phyloP scores from a whole-genome alignment of 2,329 filamentous ascomycete genomes.

The Trichothecium roseum region DNA sequence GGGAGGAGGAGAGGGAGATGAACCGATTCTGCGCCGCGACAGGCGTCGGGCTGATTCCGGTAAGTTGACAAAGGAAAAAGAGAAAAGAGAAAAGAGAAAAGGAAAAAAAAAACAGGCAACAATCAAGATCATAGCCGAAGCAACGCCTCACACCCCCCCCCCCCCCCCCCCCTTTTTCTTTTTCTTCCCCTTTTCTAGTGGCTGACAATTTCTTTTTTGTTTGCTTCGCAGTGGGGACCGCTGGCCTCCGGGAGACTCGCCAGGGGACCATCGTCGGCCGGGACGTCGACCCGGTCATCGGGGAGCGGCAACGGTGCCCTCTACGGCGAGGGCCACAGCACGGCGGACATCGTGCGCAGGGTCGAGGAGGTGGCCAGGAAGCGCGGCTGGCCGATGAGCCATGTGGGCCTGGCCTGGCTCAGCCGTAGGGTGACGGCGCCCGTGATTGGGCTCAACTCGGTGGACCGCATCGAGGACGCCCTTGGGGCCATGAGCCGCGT shows the following conservation, averaged over 20 bases:
- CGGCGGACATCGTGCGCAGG: slow-evolving; percentile 4
- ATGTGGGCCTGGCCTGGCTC: slow-evolving; percentile 55
- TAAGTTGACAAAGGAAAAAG: background rate
- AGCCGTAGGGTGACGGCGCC: slow-evolving; percentile 40
- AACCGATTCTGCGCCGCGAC: slow-evolving; percentile 28
- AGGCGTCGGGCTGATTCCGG: slow-evolving; percentile 27
- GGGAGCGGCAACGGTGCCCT: too few relatives aligned
- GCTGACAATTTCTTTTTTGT: background rate
- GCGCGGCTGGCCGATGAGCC: slow-evolving; percentile 47
- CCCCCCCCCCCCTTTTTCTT: too few relatives aligned
- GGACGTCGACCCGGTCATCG: too few relatives aligned
- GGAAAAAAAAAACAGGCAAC: too few relatives aligned
- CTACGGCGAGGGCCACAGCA: background rate
- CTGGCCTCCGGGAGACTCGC: slow-evolving; percentile 9
- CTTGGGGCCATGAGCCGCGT: slow-evolving; percentile 31
- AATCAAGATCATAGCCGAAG: too few relatives aligned
- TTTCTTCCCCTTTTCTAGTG: too few relatives aligned
- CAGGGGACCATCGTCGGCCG: background rate
- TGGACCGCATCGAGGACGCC: slow-evolving; percentile 50
- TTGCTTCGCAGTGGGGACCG: slow-evolving; percentile 9
- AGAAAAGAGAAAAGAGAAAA: too few relatives aligned
- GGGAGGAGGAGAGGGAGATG: slow-evolving; percentile 44
- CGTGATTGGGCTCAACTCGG: slow-evolving; percentile 49
- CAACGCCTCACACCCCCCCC: too few relatives aligned
- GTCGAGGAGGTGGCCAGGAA: slow-evolving; percentile 45